Base-by-base conservation (phyloP, 2,329 filamentous ascomycete species). In the Plectosphaerella plurivora region DNA sequence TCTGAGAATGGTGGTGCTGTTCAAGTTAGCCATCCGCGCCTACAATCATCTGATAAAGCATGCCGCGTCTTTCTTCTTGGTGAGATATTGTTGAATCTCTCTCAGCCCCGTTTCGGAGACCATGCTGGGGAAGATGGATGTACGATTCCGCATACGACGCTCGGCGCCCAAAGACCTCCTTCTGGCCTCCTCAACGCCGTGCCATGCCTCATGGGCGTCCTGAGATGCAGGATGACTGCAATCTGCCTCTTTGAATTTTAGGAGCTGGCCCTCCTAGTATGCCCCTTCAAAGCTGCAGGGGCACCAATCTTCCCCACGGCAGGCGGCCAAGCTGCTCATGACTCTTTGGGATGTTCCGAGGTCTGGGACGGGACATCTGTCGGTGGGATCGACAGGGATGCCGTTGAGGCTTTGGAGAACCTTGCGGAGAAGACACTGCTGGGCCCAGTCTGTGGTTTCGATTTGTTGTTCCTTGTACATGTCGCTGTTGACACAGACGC, bases 361-460 rank as follows among this genome's bases (percentile, higher is more conserved):
- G 15, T 37, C 35, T 11, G 35, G 47, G 11, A n/a, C 15, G 2
- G 45, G 47, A 16, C 47, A 49, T 4, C 47, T 24, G 33, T 49
- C 47, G 14, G 20, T 41, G 20, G n/a, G 47, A 35, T 44, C 25
- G 15, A 25, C 35, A 10, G 5, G 18, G 20, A 33, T 50, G 25
- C 37, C 20, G 15, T 24, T 49, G 36, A 42, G 10, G 14, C 16
- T 11, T 12, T 50, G 37, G 10, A 50, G 15, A 14, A 22, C n/a
- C 20, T 50, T 44, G 5, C 37, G 22, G 14, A 44, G 18, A n/a
- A 18, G 22, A 22, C 48, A 50, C 11, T 50, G 37, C 10, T 28
- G 5, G 18, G 48, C 48, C 39, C 48, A 50, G 22, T 50, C 48
- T 15, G 44, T 45, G n/a, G 18, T 16, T 15, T 50, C 48, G 18